Evolutionary conservation across 768 basidiomycete genomes (phyloP), one percentile per base, ranked within the genome.

Genomic region (Chalciporus piperatus): DNA sequence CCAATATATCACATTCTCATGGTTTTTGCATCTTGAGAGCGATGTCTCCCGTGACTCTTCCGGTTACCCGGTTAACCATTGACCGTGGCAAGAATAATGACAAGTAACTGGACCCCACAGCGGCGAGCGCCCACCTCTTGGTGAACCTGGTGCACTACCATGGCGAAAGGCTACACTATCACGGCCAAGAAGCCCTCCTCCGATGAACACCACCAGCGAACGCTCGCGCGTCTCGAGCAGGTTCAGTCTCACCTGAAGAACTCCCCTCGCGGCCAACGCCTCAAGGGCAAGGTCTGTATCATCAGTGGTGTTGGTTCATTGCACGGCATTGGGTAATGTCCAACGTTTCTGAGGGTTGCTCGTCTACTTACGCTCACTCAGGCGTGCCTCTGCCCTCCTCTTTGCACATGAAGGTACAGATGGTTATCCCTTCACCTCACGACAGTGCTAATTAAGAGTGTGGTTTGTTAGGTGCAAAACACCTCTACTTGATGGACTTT

Each of bases 261-360:
- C 23, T 60, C 80, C 19, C 74, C 83, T 27, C 77, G 84, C 38
- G 70, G 74, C 25, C 73, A 70, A 17, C 77, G 83, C 59, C 76
- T 95, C 56, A 77, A 76, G 63, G 83, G 77, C 56, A 95, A 92
- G 68, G 89, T 94, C 22, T 90, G 87, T 60, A 77, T 96, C 50
- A 80, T 96, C 59, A 96, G 94, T 1, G 94, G 94, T 16, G 92
- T 87, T 27, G 87, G 89, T 27, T 93, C 91, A 17, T 64, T 87
- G 58, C 85, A 86, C 64, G 94, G 94, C 16, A 97, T 97, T 54
- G 94, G 94, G 87, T 94, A 70, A 58, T 45, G 49, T 56, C 42
- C 35, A 54, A 44, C 45, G 42, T 57, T 55, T 47, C 45, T 43
- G n/a, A 27, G 20, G 23, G 42, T 38, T 33, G 41, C 41, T 41